These are phyloP conservation scores for Aspergillus sp. DNA, from an alignment of 2,329 filamentous ascomycete species.

Conservation along the genomic window DNA sequence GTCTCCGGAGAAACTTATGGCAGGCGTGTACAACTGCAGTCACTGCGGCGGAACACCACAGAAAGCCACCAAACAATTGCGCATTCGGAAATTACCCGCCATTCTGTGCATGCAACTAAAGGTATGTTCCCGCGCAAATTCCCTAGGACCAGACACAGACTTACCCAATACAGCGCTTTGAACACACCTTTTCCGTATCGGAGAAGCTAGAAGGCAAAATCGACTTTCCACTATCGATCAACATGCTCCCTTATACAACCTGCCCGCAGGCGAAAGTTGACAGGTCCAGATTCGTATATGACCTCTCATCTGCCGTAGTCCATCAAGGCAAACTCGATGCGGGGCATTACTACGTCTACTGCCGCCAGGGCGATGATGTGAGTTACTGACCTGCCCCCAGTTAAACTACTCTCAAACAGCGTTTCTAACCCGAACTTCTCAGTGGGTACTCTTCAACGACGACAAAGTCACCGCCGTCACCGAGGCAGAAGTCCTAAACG, in stretches of 20 bases:
- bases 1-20: constrained; percentile 70
- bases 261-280: constrained; percentile 49
- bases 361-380: constrained; percentile 73
- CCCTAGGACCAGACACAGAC: not conserved
- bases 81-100: constrained; percentile 81
- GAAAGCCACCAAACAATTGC: constrained; percentile 80
- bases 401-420: not conserved
- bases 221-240: constrained; percentile 80
- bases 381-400: constrained; percentile 21
- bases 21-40: constrained; percentile 82
- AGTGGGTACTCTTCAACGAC: constrained; percentile 97
- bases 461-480: constrained; percentile 84
- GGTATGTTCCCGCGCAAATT: constrained; percentile 49
- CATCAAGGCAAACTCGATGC: constrained; percentile 92
- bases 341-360: constrained; percentile 90
- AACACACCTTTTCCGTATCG: constrained; percentile 72
- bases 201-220: constrained; percentile 88
- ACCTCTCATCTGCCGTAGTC: constrained; percentile 85
- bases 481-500: constrained; percentile 79
- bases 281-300: constrained; percentile 69
- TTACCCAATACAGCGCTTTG: constrained; percentile 59
- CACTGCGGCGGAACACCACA: constrained; percentile 72
- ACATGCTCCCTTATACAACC: constrained; percentile 88
- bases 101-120: constrained; percentile 92
- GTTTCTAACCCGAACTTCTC: constrained; percentile 15